Evolutionary conservation across 2,329 filamentous ascomycete species (phyloP).

Genomic region (Cryphonectria japonica): DNA sequence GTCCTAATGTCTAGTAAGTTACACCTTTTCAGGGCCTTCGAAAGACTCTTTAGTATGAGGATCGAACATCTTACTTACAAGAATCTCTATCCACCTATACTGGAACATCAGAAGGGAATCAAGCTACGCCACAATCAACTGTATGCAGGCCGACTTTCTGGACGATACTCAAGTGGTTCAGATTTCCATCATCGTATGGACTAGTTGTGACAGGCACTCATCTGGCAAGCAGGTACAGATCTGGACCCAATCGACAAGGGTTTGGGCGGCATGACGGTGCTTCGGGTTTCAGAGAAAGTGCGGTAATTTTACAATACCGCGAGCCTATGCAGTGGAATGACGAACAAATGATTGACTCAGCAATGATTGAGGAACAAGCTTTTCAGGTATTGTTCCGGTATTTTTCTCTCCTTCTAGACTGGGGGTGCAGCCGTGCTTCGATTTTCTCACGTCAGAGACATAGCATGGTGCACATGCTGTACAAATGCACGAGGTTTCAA

Average conservation of each 20-base stretch:
- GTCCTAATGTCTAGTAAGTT: not conserved
- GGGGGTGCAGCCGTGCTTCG: not conserved
- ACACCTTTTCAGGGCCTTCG: too few species aligned
- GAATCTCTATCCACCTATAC: not conserved
- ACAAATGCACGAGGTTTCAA: not conserved
- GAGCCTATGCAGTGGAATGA: not conserved
- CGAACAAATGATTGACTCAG: not conserved
- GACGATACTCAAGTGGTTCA: not conserved
- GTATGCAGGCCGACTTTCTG: not conserved
- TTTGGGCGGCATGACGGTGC: not conserved
- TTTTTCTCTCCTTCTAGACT: not conserved
- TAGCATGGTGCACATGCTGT: not conserved
- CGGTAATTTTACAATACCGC: not conserved
- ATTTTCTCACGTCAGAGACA: not conserved
- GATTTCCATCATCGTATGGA: not conserved
- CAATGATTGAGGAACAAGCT: not conserved
- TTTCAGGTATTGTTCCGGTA: not conserved
- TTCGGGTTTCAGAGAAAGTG: not conserved
- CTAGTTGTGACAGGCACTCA: not conserved
- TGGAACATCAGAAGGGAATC: not conserved
- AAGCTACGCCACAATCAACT: not conserved
- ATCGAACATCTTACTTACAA: not conserved
- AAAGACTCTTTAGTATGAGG: not conserved
- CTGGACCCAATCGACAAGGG: not conserved
- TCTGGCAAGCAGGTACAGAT: not conserved